phyloP scores from a whole-genome alignment of 2,329 filamentous ascomycete species.

The Endoconidiophora polonica region DNA sequence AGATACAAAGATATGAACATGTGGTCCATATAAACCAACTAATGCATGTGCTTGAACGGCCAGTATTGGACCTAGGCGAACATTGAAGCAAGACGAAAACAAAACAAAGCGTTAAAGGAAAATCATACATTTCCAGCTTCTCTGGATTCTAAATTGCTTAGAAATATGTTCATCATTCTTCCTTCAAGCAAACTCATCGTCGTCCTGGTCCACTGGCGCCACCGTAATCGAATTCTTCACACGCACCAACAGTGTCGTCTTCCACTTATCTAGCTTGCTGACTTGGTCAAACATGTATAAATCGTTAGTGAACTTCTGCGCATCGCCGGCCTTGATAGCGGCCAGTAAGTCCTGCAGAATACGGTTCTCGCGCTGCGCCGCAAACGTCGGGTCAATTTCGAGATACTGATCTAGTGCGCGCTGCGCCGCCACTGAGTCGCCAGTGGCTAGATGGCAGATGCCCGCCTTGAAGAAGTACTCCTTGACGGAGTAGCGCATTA shows the following conservation, averaged over 20 bases:
- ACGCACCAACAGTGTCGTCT: conserved; percentile 68
- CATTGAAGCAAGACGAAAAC: no score
- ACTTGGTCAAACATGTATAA: conserved; percentile 81
- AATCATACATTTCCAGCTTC: background rate
- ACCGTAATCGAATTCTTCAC: conserved; percentile 71
- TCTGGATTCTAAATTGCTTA: no score
- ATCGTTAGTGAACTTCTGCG: conserved; percentile 72
- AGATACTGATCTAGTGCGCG: conserved; percentile 69
- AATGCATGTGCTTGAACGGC: background rate
- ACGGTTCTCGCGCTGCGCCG: conserved; percentile 62
- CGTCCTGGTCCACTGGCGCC: conserved; percentile 23
- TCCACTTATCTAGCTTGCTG: conserved; percentile 93
- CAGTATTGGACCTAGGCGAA: no score
- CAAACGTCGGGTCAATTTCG: conserved; percentile 64
- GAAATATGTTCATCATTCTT: background rate
- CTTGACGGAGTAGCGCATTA: conserved; percentile 89
- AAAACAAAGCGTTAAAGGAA: no score
- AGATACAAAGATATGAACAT: background rate
- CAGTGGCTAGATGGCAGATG: conserved; percentile 64
- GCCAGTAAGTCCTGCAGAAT: conserved; percentile 62
- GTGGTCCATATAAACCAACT: background rate
- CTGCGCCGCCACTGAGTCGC: conserved; percentile 61
- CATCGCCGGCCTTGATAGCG: conserved; percentile 60
- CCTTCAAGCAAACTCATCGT: conserved; percentile 15
- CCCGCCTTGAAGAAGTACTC: conserved; percentile 91